A percentile compares a stretch with the other conserved stretches of the same genome.
These are phyloP conservation scores for Clarireedia monteithiana DNA, from an alignment of 2,329 filamentous ascomycete genomes.

Conservation along the genomic window DNA sequence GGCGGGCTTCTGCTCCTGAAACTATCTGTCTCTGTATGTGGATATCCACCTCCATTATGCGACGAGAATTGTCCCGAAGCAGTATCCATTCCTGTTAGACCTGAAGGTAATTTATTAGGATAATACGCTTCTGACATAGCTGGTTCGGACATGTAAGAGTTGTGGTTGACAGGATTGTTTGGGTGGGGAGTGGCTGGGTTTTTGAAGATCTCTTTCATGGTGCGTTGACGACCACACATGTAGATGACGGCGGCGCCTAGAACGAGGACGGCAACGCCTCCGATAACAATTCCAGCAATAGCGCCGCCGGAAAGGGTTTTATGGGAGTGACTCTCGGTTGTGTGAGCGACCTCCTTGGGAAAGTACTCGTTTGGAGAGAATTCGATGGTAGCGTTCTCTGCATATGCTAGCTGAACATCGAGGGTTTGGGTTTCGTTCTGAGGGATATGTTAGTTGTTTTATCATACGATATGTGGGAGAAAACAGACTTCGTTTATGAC, in stretches of 20 bases:
- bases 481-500: constrained; percentile 60
- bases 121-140: constrained; percentile 19
- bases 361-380: constrained; percentile 48
- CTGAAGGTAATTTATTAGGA: constrained; percentile 14
- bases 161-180: constrained; percentile 6
- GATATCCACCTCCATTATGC: neutral
- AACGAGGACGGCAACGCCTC: constrained; percentile 33
- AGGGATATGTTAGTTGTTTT: neutral
- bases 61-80: constrained; percentile 4
- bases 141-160: constrained; percentile 18
- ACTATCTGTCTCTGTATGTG: constrained; percentile 4
- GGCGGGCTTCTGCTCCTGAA: constrained; percentile 7
- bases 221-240: constrained; percentile 32
- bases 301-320: constrained; percentile 36
- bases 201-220: constrained; percentile 10
- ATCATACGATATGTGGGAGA: neutral
- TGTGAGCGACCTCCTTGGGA: constrained; percentile 37
- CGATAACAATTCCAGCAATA: constrained; percentile 53
- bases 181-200: neutral
- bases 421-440: constrained; percentile 42
- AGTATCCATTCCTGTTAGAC: neutral
- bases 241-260: constrained; percentile 39
- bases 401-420: constrained; percentile 39
- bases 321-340: neutral
- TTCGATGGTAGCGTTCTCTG: constrained; percentile 42